Evolutionary conservation across 345 rosid genomes (phyloP).

Genomic region (Streptanthus diversifolius): DNA sequence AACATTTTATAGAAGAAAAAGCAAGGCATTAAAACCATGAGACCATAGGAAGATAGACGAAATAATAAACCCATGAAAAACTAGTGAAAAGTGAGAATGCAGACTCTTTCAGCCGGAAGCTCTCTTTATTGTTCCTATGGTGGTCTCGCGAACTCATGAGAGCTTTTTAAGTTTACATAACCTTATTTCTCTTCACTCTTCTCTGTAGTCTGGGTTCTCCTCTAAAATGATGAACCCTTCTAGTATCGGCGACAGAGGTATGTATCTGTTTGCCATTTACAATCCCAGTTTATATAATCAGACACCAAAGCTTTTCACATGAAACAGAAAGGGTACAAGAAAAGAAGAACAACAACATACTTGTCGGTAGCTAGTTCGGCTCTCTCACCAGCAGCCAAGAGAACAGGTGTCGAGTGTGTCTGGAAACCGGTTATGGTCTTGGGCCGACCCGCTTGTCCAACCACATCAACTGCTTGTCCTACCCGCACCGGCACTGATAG

Average conservation of each 20-base stretch:
- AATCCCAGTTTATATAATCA: background rate
- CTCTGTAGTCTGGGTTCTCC: constrained; percentile 79
- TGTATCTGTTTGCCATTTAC: constrained; percentile 48
- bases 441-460: constrained; percentile 96
- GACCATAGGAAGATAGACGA: background rate
- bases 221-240: constrained; percentile 86
- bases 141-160: background rate
- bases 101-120: background rate
- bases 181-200: constrained; percentile 39
- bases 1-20: background rate
- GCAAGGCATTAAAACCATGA: background rate
- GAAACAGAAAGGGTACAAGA: background rate
- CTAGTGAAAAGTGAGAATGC: background rate
- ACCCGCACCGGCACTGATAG: constrained; percentile 85
- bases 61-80: background rate
- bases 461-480: constrained; percentile 97
- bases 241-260: constrained; percentile 83
- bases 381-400: constrained; percentile 91
- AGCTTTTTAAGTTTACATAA: background rate
- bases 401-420: constrained; percentile 92
- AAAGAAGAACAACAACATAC: constrained; percentile 39
- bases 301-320: background rate
- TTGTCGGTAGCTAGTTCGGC: constrained; percentile 93
- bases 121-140: background rate
- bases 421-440: constrained; percentile 96